Percentiles rank a stretch among this genome's conserved stretches.
These are phyloP conservation scores for Trametes maxima DNA, from an alignment of 768 basidiomycete genomes.

Conservation along the genomic window DNA sequence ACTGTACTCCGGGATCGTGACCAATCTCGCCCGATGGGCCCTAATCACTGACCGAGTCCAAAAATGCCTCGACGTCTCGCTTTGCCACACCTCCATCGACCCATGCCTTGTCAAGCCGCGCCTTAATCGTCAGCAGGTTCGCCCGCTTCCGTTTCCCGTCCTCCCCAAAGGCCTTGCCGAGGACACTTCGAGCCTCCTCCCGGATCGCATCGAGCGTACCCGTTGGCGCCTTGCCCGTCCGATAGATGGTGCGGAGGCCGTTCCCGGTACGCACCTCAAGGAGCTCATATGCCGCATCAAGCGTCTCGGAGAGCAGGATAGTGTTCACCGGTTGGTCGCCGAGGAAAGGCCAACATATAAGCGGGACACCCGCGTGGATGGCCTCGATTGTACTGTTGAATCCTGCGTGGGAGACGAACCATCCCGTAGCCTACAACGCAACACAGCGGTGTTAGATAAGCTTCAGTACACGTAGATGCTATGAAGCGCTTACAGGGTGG, in stretches of 20 bases:
- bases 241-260: conserved; percentile 22
- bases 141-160: conserved; percentile 29
- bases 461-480: not conserved
- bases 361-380: conserved; percentile 23
- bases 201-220: conserved; percentile 28
- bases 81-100: conserved; percentile 8
- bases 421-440: conserved; percentile 30
- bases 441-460: not conserved
- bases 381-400: conserved; percentile 27
- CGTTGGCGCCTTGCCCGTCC: conserved; percentile 21
- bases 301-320: conserved; percentile 18
- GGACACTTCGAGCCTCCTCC: conserved; percentile 21
- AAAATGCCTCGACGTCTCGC: conserved; percentile 10
- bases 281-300: conserved; percentile 24
- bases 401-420: conserved; percentile 30
- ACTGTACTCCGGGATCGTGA: too few species aligned
- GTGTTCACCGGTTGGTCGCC: conserved; percentile 31
- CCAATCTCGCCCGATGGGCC: too few species aligned
- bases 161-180: conserved; percentile 26
- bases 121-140: conserved; percentile 20
- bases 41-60: not conserved
- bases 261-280: conserved; percentile 28
- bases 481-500: conserved; percentile 26
- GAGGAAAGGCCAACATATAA: conserved; percentile 32
- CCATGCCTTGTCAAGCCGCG: conserved; percentile 7